Evolutionary conservation across 495 filamentous ascomycete species (phyloP).

Genomic region (Trichoderma gamsii): DNA sequence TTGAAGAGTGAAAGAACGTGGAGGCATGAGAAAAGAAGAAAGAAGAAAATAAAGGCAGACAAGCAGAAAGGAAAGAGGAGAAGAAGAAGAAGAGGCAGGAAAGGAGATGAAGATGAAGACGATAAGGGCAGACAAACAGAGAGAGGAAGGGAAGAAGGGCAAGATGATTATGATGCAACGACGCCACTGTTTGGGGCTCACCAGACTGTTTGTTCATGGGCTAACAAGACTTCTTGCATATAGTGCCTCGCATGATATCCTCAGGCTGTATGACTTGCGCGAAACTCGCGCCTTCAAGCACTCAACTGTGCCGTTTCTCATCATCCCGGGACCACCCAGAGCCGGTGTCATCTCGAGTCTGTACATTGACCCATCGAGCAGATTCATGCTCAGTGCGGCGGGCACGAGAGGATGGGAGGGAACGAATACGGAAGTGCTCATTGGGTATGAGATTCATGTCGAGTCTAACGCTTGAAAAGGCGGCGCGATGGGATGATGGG

Average conservation of each 20-base stretch:
- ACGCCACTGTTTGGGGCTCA: neutral
- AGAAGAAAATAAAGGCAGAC: neutral
- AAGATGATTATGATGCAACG: too few species aligned
- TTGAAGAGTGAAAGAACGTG: neutral
- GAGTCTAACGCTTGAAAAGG: neutral
- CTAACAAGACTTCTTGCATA: neutral
- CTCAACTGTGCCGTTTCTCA: conserved; percentile 83
- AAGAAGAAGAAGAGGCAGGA: neutral
- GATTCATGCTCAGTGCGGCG: conserved; percentile 83
- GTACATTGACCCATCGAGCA: conserved; percentile 79
- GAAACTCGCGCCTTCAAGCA: conserved; percentile 60
- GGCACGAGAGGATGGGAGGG: conserved; percentile 97
- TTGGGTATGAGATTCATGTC: conserved; percentile 79
- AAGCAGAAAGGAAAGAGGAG: neutral
- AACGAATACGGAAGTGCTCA: conserved; percentile 77
- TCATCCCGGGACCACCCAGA: conserved; percentile 82
- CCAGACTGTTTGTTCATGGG: neutral
- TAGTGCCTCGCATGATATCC: conserved; percentile 88
- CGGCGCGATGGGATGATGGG: neutral
- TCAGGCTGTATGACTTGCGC: conserved; percentile 83
- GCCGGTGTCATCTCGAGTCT: conserved; percentile 82
- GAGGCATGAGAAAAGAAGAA: neutral
- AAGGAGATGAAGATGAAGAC: neutral
- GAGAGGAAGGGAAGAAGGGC: too few species aligned
- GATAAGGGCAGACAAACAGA: too few species aligned